Conservation (phyloP, 2,329 filamentous ascomycete genomes). For the Fusarium musae region DNA sequence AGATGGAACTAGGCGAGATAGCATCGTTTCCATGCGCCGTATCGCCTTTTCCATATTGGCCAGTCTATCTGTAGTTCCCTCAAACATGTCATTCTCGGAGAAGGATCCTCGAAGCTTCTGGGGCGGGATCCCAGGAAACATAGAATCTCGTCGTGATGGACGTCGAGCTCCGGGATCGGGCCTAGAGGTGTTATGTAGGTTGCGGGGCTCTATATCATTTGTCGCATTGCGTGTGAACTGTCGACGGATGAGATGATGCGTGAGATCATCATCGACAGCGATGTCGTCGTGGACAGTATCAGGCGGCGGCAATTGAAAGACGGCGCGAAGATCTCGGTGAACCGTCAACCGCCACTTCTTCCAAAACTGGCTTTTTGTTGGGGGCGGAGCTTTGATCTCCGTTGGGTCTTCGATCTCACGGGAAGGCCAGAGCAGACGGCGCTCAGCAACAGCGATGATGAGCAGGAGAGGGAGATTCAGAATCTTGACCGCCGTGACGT, state of each 20-base stretch:
- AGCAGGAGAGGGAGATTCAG: conserved; percentile 82
- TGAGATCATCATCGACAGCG: conserved; percentile 68
- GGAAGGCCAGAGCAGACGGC: conserved; percentile 71
- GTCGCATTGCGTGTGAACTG: conserved; percentile 63
- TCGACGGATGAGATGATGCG: conserved; percentile 66
- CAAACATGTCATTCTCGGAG: conserved; percentile 58
- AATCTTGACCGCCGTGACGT: conserved; percentile 78
- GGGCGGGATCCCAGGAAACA: conserved; percentile 61
- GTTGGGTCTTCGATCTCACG: conserved; percentile 25
- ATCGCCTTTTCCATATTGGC: conserved; percentile 62
- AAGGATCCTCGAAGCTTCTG: conserved; percentile 62
- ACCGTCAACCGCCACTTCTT: conserved; percentile 75
- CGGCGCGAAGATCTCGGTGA: conserved; percentile 76
- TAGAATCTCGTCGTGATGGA: conserved; percentile 64
- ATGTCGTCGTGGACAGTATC: conserved; percentile 68
- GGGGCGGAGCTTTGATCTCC: conserved; percentile 37
- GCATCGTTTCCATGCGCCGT: conserved; percentile 60
- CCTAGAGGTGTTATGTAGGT: conserved; percentile 32
- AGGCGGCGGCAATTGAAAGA: conserved; percentile 78
- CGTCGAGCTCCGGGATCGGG: conserved; percentile 47
- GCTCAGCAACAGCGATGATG: conserved; percentile 76
- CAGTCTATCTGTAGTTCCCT: conserved; percentile 57
- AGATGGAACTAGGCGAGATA: conserved; percentile 53
- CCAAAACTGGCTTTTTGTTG: conserved; percentile 65
- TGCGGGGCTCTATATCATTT: conserved; percentile 39